These are phyloP conservation scores for Pelagomonas calceolata DNA, from an alignment of 108 stramenopile genomes.

Conservation along the genomic window DNA sequence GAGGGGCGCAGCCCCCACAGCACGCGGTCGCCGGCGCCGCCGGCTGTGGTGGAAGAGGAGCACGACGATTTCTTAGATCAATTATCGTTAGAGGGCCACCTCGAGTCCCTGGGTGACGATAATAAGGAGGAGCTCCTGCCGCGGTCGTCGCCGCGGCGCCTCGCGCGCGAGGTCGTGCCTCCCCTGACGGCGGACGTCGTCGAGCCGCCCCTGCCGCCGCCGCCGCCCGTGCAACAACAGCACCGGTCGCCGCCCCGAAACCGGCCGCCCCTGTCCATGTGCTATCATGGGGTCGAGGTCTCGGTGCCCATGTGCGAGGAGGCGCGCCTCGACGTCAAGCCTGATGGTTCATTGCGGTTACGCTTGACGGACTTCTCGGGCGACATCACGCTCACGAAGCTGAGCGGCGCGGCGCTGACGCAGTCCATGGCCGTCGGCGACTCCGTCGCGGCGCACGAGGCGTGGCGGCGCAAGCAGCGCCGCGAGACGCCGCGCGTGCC, in stretches of 20 bases:
- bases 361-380: neutral
- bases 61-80: too few species aligned
- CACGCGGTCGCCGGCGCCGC: neutral
- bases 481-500: too few species aligned
- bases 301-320: neutral
- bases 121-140: neutral
- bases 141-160: too few species aligned
- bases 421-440: neutral
- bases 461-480: neutral
- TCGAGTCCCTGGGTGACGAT: neutral
- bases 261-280: neutral
- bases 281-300: neutral
- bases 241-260: neutral
- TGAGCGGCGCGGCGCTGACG: neutral
- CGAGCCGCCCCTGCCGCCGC: neutral
- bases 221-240: neutral
- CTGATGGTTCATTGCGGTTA: neutral
- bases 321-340: neutral
- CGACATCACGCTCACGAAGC: neutral
- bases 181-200: neutral
- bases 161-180: too few species aligned
- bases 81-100: neutral
- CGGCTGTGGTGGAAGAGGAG: neutral
- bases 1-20: too few species aligned
- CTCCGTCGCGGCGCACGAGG: neutral